These are phyloP conservation scores for Heritiera littoralis DNA, from an alignment of 345 rosid genomes.

Conservation along the genomic window DNA sequence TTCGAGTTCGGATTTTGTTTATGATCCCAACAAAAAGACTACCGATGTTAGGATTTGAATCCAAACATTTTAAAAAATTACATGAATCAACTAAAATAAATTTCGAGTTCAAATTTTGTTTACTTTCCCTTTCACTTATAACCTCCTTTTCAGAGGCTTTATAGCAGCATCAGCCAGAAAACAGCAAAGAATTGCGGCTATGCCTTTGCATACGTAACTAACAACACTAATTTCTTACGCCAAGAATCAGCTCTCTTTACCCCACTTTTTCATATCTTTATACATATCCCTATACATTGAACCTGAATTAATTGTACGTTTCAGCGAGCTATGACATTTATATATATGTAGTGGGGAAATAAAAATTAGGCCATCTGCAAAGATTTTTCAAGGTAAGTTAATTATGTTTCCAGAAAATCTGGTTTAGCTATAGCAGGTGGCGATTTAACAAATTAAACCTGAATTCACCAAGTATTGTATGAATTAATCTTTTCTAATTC, in stretches of 20 bases:
- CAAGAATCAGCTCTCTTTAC: constrained; percentile 26
- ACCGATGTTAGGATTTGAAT: too few relatives aligned
- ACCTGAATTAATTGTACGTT: background rate
- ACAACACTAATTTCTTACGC: constrained; percentile 40
- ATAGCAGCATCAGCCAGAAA: background rate
- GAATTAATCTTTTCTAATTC: too few relatives aligned
- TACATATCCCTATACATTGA: background rate
- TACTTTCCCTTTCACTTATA: background rate
- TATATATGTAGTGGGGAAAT: too few relatives aligned
- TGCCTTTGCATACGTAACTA: constrained; percentile 19
- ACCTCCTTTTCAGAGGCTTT: background rate
- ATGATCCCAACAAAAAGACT: too few relatives aligned
- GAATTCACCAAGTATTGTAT: too few relatives aligned
- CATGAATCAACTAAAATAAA: too few relatives aligned
- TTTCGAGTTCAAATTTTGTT: too few relatives aligned
- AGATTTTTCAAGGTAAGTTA: background rate
- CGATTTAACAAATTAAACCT: too few relatives aligned
- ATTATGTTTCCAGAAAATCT: background rate
- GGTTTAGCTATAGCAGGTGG: background rate
- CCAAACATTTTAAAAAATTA: too few relatives aligned
- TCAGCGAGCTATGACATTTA: too few relatives aligned
- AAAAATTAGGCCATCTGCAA: background rate
- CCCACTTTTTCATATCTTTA: background rate
- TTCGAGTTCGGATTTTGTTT: too few relatives aligned
- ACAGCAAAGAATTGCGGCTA: constrained; percentile 3